Evolutionary conservation across 1,284 basidiomycete species (phyloP).

Genomic region (Apiotrichum akiyoshidainum): DNA sequence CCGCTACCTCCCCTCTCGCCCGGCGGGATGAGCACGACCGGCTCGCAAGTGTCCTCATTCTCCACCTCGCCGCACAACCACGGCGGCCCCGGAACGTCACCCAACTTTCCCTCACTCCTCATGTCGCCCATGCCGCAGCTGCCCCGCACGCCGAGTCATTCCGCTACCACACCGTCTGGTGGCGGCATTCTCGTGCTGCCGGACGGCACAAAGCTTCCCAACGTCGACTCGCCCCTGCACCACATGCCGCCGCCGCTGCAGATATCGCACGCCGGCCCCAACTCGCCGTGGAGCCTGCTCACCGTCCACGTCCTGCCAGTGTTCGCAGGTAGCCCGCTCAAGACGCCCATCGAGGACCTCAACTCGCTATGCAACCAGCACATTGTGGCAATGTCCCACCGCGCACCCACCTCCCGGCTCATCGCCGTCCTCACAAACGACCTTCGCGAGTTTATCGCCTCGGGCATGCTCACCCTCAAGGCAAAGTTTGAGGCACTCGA

Average conservation of each 20-base stretch:
- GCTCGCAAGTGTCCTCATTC: conserved; percentile 15
- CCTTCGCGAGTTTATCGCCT: conserved; percentile 73
- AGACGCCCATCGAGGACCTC: conserved; percentile 85
- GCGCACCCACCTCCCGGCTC: conserved; percentile 46
- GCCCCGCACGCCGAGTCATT: not conserved
- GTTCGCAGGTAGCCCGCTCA: conserved; percentile 87
- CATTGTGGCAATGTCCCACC: conserved; percentile 40
- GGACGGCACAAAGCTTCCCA: conserved; percentile 37
- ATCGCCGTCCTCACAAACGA: conserved; percentile 66
- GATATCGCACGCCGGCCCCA: conserved; percentile 38
- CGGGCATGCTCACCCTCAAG: conserved; percentile 88
- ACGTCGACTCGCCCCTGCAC: not conserved
- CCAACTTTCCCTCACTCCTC: conserved; percentile 1
- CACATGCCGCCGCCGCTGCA: conserved; percentile 24
- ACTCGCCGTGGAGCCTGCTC: conserved; percentile 68
- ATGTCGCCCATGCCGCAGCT: not conserved
- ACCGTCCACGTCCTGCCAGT: conserved; percentile 83
- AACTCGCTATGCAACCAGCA: conserved; percentile 56
- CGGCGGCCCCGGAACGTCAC: not conserved
- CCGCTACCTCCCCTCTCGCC: conserved; percentile 42
- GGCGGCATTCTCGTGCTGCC: conserved; percentile 37
- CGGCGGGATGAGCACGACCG: conserved; percentile 15
- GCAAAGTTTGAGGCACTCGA: conserved; percentile 69
- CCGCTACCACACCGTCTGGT: not conserved
- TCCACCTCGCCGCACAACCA: conserved; percentile 11